Percentiles rank a stretch among this genome's conserved stretches.
These are phyloP conservation scores for Podospora sp. DNA, from an alignment of 495 filamentous ascomycete species.

Conservation along the genomic window DNA sequence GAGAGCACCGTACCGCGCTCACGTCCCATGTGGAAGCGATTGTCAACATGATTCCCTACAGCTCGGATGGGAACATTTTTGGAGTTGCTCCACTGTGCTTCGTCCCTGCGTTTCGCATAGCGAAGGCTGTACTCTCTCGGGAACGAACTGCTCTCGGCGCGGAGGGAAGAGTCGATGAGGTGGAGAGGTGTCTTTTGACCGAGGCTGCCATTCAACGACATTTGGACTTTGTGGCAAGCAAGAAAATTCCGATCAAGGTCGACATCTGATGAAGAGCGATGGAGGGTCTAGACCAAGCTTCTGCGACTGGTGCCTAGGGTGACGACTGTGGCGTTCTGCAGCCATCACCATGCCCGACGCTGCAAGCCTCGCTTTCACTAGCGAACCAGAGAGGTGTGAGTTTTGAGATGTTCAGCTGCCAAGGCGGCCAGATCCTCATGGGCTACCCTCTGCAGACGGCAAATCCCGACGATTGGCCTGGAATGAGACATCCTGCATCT, in stretches of 20 bases:
- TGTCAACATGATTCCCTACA: slow-evolving; percentile 9
- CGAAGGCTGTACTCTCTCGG: slow-evolving; percentile 1
- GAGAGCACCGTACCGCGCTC: slow-evolving; percentile 2
- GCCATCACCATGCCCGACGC: no score
- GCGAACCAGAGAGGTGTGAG: no score
- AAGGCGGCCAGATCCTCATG: no score
- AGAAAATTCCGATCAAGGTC: not conserved
- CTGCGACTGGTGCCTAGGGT: no score
- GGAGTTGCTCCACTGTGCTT: slow-evolving; percentile 6
- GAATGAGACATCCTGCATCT: no score
- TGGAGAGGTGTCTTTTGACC: not conserved
- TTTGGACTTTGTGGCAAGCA: slow-evolving; percentile 7
- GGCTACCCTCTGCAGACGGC: no score
- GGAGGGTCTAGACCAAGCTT: no score
- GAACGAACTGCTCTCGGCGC: not conserved
- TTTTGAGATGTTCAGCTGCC: no score
- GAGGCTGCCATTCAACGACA: not conserved
- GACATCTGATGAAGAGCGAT: not conserved
- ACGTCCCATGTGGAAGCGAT: slow-evolving; percentile 12
- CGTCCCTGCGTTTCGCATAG: slow-evolving; percentile 3
- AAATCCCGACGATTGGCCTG: no score
- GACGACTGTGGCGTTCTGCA: no score
- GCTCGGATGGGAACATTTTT: slow-evolving; percentile 3
- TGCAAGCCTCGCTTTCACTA: no score
- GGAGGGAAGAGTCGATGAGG: not conserved